Evolutionary conservation across 371 early-diverging fungal species (phyloP).

Genomic region (Mucor lusitanicus): DNA sequence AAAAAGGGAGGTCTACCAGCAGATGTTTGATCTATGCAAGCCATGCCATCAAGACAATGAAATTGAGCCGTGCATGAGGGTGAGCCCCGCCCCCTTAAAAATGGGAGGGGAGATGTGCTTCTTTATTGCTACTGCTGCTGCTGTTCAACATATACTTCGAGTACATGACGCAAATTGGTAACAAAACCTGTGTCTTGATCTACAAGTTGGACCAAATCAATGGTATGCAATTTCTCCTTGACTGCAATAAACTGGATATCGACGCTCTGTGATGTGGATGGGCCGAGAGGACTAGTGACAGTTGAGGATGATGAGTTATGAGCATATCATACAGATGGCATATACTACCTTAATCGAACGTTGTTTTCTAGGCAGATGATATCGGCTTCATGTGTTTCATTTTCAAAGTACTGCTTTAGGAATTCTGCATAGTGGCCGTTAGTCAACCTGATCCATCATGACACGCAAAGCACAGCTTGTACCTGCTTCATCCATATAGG

Average conservation of each 20-base stretch:
- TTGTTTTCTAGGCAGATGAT: conserved; percentile 76
- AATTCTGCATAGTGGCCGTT: conserved; percentile 38
- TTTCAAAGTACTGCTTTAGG: conserved; percentile 61
- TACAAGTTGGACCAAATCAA: conserved; percentile 70
- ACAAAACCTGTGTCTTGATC: conserved; percentile 72
- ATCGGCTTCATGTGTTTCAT: conserved; percentile 71
- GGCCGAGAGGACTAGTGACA: conserved; percentile 61
- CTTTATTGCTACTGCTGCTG: neutral
- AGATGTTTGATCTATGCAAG: no score
- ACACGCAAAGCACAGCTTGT: conserved; percentile 1
- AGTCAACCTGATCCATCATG: neutral
- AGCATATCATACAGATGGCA: neutral
- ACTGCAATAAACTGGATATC: conserved; percentile 81
- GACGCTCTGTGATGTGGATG: conserved; percentile 69
- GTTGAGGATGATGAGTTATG: neutral
- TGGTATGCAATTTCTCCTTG: conserved; percentile 69
- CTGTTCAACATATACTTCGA: conserved; percentile 48
- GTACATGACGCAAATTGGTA: conserved; percentile 62
- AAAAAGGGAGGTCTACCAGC: no score
- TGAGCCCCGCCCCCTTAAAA: neutral
- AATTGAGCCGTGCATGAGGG: neutral
- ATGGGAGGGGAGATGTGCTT: no score
- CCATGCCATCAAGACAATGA: neutral
- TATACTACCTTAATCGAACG: conserved; percentile 56
- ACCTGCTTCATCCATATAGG: conserved; percentile 68